Conservation (phyloP, 2,329 filamentous ascomycete species). For the Pseudomassariella vexata region DNA sequence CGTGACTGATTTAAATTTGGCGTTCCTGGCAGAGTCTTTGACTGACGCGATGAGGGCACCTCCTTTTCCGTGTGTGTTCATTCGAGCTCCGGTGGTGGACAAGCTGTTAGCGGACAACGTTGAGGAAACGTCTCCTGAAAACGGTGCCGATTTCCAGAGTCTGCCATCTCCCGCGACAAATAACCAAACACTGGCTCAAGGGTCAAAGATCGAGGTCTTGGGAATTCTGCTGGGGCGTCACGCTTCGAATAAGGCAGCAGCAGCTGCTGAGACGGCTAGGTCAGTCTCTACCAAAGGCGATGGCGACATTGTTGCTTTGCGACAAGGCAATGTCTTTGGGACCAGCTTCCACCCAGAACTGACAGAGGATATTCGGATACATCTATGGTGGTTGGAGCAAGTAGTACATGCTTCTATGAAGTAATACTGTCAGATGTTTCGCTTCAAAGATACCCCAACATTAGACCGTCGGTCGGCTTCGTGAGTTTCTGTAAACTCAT, state of each 20-base stretch:
- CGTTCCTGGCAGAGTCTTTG: conserved; percentile 54
- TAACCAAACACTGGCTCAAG: too few relatives aligned
- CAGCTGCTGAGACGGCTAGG: conserved; percentile 21
- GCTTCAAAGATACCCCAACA: too few relatives aligned
- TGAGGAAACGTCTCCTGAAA: conserved; percentile 16
- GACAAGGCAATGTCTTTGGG: conserved; percentile 86
- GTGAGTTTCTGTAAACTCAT: too few relatives aligned
- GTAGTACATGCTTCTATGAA: conserved; percentile 42
- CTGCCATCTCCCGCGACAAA: conserved; percentile 12
- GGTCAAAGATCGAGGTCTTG: conserved; percentile 49
- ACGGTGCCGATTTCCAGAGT: conserved; percentile 15
- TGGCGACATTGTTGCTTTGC: conserved; percentile 81
- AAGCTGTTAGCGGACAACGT: conserved; percentile 52
- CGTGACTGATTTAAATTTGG: conserved; percentile 65
- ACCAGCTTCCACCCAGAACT: conserved; percentile 96
- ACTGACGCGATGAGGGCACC: conserved; percentile 15
- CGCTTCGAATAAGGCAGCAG: conserved; percentile 30
- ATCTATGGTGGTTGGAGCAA: conserved; percentile 86
- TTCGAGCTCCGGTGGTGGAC: conserved; percentile 89
- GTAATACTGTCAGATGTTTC: too few relatives aligned
- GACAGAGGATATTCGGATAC: conserved; percentile 81
- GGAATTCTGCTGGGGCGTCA: conserved; percentile 40
- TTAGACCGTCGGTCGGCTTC: too few relatives aligned
- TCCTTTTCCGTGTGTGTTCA: conserved; percentile 84
- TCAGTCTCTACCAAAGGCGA: conserved; percentile 32